Evolutionary conservation across 2,329 filamentous ascomycete species (phyloP), one percentile per base, ranked within the genome.

Genomic region (Lasiodiplodia citricola): DNA sequence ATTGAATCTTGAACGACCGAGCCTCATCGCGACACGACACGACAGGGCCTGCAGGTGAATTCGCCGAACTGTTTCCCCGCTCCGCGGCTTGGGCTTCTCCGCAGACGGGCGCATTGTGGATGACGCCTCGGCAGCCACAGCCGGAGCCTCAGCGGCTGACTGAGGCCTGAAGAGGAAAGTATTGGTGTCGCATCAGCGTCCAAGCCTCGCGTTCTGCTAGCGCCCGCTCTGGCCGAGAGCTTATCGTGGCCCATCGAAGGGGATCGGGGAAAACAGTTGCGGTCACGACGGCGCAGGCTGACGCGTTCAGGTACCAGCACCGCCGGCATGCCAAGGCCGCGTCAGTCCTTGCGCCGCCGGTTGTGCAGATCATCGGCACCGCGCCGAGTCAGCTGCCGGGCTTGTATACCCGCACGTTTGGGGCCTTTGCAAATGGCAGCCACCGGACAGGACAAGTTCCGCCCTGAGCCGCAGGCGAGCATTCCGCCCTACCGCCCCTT

Each of bases 291-390:
- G 58, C 58, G 35, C 25, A 23, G 51, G 60, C 60, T 64, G 60
- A 64, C 60, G 60, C 60, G 60, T 52, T 52, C 60, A 37, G 60
- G 60, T n/a, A 37, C 10, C 28, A 4, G 44, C 58, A 35, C 25
- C 44, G 58, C 44, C 44, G 35, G 23, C 16, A 3, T 25, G 60
- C 60, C 60, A 64, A 64, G 60, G 60, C 60, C 60, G 60, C 60
- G 60, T 41, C 28, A 52, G 37, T 35, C 10, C 5, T 38, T 64
- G 60, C 60, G 60, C 47, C 60, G 47, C 44, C 60, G 47, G 47
- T 14, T 64, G 25, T 50, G 60, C 60, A 64, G 60, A 64, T 64
- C 60, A 51, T 51, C 44, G 58, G 58, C 44, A 25, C 10, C n/a
- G 21, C 21, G 10, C 58, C 60, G 28, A 52, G 47, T n/a, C 38